Conservation (phyloP, 208 protist genomes). For the Crithidia acanthocephali region DNA sequence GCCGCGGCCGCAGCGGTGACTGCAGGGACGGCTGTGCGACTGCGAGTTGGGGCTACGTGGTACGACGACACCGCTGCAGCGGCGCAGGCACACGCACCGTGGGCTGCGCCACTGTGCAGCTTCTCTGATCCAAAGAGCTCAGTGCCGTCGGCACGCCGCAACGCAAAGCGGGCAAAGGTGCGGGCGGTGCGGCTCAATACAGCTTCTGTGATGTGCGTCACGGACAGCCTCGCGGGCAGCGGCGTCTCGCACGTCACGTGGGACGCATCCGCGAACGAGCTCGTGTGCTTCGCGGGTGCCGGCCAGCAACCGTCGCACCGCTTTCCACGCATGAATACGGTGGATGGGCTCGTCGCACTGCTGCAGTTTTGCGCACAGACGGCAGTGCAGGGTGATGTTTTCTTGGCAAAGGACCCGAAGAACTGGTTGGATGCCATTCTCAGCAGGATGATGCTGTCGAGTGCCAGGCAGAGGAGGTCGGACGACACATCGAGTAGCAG, state of each 20-base stretch:
- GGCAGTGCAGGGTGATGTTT: neutral
- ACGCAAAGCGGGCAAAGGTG: neutral
- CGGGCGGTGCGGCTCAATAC: neutral
- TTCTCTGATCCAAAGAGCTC: neutral
- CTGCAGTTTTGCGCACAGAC: slow-evolving; percentile 22
- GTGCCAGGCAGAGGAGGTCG: too few species aligned
- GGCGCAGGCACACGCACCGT: slow-evolving; percentile 20
- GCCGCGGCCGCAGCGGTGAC: neutral
- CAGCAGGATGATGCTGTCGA: neutral
- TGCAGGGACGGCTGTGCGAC: neutral
- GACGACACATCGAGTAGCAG: neutral
- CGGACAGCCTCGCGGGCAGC: slow-evolving; percentile 1
- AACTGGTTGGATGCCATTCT: neutral
- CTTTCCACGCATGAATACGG: slow-evolving; percentile 13
- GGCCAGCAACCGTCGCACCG: neutral
- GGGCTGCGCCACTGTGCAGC: slow-evolving; percentile 16
- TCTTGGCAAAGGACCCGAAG: neutral
- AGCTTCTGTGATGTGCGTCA: slow-evolving; percentile 14
- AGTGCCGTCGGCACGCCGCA: neutral
- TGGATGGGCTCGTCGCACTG: slow-evolving; percentile 17
- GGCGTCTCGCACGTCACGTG: slow-evolving; percentile 20
- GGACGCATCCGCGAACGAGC: neutral
- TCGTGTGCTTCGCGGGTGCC: slow-evolving; percentile 6
- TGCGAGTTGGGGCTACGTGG: neutral
- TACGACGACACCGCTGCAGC: slow-evolving; percentile 20